phyloP scores from a whole-genome alignment of 2,329 filamentous ascomycete species.

The Stromatinia cepivora region DNA sequence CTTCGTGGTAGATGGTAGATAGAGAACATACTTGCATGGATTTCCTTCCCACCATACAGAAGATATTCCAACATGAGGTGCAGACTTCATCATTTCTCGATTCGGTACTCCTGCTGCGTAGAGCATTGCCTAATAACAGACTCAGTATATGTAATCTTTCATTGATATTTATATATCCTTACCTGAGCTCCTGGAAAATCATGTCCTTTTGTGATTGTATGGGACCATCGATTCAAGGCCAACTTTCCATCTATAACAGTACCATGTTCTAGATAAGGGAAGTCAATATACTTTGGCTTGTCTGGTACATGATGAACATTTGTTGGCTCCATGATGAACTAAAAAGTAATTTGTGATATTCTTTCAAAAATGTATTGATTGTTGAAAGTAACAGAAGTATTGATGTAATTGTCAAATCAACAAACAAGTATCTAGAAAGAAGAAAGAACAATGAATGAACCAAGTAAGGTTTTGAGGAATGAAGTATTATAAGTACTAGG shows the following conservation, averaged over 20 bases:
- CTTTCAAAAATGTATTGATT: background rate
- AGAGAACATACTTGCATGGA: slow-evolving; percentile 77
- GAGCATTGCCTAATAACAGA: slow-evolving; percentile 73
- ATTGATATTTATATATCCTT: slow-evolving; percentile 31
- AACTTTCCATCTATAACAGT: slow-evolving; percentile 53
- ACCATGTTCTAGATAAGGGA: slow-evolving; percentile 37
- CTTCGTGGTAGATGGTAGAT: slow-evolving; percentile 1
- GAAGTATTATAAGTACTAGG: background rate
- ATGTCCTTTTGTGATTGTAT: slow-evolving; percentile 65
- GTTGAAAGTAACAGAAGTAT: background rate
- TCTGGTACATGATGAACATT: slow-evolving; percentile 31
- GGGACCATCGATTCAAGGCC: slow-evolving; percentile 83
- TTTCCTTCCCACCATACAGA: slow-evolving; percentile 98
- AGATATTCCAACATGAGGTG: slow-evolving; percentile 86
- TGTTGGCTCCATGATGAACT: slow-evolving; percentile 34
- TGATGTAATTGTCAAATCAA: background rate
- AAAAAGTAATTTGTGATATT: background rate
- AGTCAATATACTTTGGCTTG: slow-evolving; percentile 39
- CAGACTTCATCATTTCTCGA: slow-evolving; percentile 81
- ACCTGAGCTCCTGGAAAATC: slow-evolving; percentile 76
- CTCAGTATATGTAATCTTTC: background rate
- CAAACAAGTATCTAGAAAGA: background rate
- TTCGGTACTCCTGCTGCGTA: slow-evolving; percentile 89
- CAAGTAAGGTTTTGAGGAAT: background rate
- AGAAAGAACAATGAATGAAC: background rate